Percentiles rank a stretch among this genome's conserved stretches.
Evolutionary conservation across 495 filamentous ascomycete species (phyloP).

Genomic region (Penicillium lividum): DNA sequence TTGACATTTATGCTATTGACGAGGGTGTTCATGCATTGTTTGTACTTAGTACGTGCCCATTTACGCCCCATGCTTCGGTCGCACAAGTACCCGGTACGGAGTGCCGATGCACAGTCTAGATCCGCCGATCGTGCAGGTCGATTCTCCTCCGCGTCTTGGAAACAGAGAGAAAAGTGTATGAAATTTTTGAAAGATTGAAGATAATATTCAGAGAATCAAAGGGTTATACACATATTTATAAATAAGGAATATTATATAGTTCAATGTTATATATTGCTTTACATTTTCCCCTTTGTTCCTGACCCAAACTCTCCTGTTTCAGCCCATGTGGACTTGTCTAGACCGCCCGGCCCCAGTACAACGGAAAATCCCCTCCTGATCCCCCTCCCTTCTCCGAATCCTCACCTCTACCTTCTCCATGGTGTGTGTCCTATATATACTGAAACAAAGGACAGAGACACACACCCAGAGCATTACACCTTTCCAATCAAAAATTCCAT

Average conservation of each 20-base stretch:
- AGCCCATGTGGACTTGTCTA: constrained; percentile 25
- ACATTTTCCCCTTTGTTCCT: constrained; percentile 8
- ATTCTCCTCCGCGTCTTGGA: constrained; percentile 17
- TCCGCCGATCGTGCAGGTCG: constrained; percentile 26
- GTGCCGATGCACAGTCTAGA: constrained; percentile 24
- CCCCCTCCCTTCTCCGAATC: constrained; percentile 6
- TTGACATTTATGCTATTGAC: neutral
- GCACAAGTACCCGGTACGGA: constrained; percentile 11
- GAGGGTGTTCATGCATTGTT: neutral
- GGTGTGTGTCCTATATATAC: constrained; percentile 26
- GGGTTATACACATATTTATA: no score
- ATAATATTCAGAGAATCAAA: neutral
- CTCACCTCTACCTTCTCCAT: constrained; percentile 19
- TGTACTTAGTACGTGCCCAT: neutral
- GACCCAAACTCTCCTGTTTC: constrained; percentile 26
- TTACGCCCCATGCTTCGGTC: neutral
- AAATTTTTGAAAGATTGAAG: neutral
- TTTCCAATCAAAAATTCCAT: constrained; percentile 14
- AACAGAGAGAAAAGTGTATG: neutral
- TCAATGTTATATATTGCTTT: neutral
- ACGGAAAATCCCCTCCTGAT: constrained; percentile 32
- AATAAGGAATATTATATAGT: no score
- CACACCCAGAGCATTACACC: neutral
- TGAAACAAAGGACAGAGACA: constrained; percentile 5
- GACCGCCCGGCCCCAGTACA: constrained; percentile 30